phyloP scores from a whole-genome alignment of 2,329 filamentous ascomycete genomes.

The Fusarium bulbicola region DNA sequence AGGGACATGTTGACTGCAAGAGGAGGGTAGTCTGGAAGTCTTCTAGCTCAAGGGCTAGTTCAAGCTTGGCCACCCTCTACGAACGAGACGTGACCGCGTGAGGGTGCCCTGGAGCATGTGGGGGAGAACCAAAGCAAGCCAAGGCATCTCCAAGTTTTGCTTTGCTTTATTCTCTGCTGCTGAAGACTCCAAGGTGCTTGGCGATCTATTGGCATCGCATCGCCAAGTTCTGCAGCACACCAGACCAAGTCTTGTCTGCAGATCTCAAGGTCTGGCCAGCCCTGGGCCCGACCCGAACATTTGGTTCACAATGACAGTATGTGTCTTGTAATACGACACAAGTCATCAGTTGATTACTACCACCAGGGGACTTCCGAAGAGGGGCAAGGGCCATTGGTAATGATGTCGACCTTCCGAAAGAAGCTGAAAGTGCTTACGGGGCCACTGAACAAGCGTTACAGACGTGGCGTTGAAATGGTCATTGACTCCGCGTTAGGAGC shows the following conservation, averaged over 20 bases:
- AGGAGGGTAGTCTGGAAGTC: slow-evolving; percentile 37
- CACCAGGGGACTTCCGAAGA: neutral
- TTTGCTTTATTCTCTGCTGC: neutral
- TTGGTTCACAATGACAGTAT: slow-evolving; percentile 18
- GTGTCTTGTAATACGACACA: neutral
- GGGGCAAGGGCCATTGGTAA: slow-evolving; percentile 1
- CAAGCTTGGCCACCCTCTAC: slow-evolving; percentile 5
- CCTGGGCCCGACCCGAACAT: slow-evolving; percentile 5
- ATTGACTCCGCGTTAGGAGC: slow-evolving; percentile 16
- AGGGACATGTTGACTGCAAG: neutral
- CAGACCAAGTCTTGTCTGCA: slow-evolving; percentile 14
- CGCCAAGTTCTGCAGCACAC: slow-evolving; percentile 29
- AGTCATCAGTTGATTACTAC: slow-evolving; percentile 6
- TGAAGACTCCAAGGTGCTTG: slow-evolving; percentile 1
- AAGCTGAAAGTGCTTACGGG: slow-evolving; percentile 32
- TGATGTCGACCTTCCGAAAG: slow-evolving; percentile 38
- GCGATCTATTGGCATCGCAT: slow-evolving; percentile 31
- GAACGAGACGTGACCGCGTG: neutral
- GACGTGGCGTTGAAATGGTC: slow-evolving; percentile 21
- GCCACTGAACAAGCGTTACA: neutral
- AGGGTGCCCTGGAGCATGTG: slow-evolving; percentile 10
- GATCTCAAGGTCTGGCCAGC: slow-evolving; percentile 36
- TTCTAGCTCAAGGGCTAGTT: slow-evolving; percentile 33
- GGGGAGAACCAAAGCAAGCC: slow-evolving; percentile 13
- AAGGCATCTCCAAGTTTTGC: slow-evolving; percentile 1